Evolutionary conservation across 2,329 filamentous ascomycete genomes (phyloP).

Genomic region (Plectosphaerella cucumerina): DNA sequence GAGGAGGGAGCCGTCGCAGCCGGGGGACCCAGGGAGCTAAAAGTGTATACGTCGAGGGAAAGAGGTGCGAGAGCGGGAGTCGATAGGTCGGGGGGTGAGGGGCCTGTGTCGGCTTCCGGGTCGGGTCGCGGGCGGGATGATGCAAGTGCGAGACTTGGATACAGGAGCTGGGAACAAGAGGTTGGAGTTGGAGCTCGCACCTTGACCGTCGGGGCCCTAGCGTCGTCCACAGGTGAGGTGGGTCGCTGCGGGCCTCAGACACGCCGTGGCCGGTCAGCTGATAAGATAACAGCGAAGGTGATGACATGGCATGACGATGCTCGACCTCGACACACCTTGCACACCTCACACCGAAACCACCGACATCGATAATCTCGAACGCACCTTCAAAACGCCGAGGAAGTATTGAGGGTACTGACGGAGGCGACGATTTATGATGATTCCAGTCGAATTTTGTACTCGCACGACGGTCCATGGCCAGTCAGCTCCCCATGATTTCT

Average conservation of each 20-base stretch:
- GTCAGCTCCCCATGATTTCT: too few species aligned
- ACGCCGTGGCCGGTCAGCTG: neutral
- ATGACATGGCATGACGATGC: slow-evolving; percentile 34
- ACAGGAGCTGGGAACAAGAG: slow-evolving; percentile 12
- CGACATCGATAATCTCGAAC: too few species aligned
- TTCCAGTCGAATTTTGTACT: too few species aligned
- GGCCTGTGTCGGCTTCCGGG: neutral
- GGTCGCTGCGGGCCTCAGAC: neutral
- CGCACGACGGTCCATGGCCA: too few species aligned
- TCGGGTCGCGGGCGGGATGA: slow-evolving; percentile 5
- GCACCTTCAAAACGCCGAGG: too few species aligned
- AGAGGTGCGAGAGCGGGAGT: slow-evolving; percentile 8
- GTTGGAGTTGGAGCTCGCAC: slow-evolving; percentile 10
- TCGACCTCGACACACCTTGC: too few species aligned
- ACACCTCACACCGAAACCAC: too few species aligned
- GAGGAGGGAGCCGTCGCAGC: slow-evolving; percentile 2
- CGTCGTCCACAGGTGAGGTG: neutral
- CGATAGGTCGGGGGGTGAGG: slow-evolving; percentile 6
- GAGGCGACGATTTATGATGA: too few species aligned
- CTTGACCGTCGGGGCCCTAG: slow-evolving; percentile 1
- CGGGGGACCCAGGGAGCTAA: slow-evolving; percentile 3
- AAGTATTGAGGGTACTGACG: too few species aligned
- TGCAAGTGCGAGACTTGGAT: slow-evolving; percentile 5
- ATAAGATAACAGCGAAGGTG: slow-evolving; percentile 14
- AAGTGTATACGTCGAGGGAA: slow-evolving; percentile 2